Percentiles rank a stretch among this genome's conserved stretches.
Conservation (phyloP, 441 rosid genomes). For the Populus hybrid region DNA sequence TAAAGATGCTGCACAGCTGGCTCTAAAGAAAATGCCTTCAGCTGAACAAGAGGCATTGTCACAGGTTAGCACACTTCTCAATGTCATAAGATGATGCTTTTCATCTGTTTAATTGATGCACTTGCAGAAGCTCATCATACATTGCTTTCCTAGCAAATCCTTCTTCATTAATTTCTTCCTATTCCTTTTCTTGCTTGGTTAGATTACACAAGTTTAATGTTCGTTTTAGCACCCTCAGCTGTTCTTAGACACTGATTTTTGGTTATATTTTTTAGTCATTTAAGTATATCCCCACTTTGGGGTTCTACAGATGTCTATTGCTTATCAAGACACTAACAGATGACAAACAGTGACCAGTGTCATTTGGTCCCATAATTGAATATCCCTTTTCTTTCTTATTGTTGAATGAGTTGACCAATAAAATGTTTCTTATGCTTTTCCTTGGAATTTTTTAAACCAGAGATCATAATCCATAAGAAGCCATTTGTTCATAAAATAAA, state of each 20-base stretch:
- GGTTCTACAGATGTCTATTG: neutral
- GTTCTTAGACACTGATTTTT: neutral
- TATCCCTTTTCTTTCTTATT: neutral
- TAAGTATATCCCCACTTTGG: neutral
- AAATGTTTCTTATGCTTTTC: neutral
- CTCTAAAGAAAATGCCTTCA: constrained; percentile 84
- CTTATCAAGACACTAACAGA: neutral
- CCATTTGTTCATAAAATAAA: neutral
- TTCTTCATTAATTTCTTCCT: neutral
- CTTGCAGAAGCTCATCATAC: neutral
- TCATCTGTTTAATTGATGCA: neutral
- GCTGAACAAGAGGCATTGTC: constrained; percentile 93
- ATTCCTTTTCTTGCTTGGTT: neutral
- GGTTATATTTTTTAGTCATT: neutral
- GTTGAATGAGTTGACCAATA: neutral
- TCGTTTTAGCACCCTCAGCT: too few relatives aligned
- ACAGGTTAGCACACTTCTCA: constrained; percentile 47
- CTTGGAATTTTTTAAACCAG: neutral
- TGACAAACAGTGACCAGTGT: neutral
- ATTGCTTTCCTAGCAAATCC: neutral
- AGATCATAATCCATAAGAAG: neutral
- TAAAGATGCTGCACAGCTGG: constrained; percentile 93
- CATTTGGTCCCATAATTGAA: neutral
- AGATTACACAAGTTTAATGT: neutral
- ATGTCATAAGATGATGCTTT: neutral